Base-by-base conservation (phyloP, 495 filamentous ascomycete genomes). In the Lindgomyces ingoldianus region DNA sequence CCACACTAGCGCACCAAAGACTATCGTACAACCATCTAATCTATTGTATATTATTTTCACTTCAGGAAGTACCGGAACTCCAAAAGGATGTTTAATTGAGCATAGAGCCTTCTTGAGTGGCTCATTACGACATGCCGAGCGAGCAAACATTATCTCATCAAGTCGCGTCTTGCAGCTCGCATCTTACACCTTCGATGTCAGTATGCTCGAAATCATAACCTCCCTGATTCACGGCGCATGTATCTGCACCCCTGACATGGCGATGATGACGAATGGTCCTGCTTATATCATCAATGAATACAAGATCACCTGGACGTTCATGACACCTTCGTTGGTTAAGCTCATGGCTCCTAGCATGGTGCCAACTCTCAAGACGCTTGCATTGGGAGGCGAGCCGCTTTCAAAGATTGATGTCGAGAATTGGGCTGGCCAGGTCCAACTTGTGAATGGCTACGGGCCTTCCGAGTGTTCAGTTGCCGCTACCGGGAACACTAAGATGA, bases 161-260 rank as follows among this genome's bases (percentile, higher is more conserved):
- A 78, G 78, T 4, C 68, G 82, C 19, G 76, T 79, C 1, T 78
- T 84, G 63, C 81, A 84, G 52, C 83, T 83, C 47, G 82, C 83
- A 1, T 81, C 82, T 0, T 72, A 82, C 36, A 82, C 80, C 0
- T 85, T 84, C 45, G 82, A 85, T 67, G 81, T 79, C n/a, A 78
- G 75, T 19, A 68, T 83, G n/a, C 67, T 81, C 72, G 81, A 85
- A 58, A 79, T 80, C 11, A 68, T 83, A 12, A 80, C 76, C 10
- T 76, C 81, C 6, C 64, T 84, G 11, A 81, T 82, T 48, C 53
- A 76, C 18, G 87, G 87, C 18, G 85, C 79, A 26, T 83, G 79
- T 58, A 75, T 88, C 6, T 89, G 87, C 70, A 78, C 88, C 25
- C 85, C 84, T 1, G 80, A 76, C 69, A 81, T 85, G 48, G 75